Conservation (phyloP, 2,329 filamentous ascomycete species). For the Neonectria coccinea region DNA sequence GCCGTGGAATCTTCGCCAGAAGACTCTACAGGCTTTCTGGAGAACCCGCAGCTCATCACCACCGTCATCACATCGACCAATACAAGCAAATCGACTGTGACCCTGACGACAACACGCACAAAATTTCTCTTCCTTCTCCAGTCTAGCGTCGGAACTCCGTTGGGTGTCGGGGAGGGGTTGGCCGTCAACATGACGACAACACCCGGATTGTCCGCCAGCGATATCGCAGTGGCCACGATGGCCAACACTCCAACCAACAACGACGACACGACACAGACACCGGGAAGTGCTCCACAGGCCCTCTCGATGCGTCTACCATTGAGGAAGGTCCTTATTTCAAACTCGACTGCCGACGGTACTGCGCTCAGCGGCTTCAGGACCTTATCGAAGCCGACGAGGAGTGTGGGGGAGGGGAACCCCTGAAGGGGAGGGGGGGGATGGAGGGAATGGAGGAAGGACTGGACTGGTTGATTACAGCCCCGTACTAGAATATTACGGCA, state of each 20-base stretch:
- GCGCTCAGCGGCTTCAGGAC: constrained; percentile 43
- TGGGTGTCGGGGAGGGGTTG: background rate
- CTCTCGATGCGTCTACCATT: constrained; percentile 5
- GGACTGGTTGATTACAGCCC: constrained; percentile 9
- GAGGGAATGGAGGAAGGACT: constrained; percentile 10
- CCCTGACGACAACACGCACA: constrained; percentile 29
- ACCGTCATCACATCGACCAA: constrained; percentile 38
- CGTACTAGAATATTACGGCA: constrained; percentile 17
- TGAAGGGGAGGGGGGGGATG: constrained; percentile 2
- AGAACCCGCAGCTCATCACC: constrained; percentile 26
- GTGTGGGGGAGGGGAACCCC: constrained; percentile 29
- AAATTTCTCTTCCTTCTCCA: constrained; percentile 29
- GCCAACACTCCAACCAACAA: constrained; percentile 10
- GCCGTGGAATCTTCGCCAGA: background rate
- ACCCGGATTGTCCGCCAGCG: background rate
- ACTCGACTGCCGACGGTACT: constrained; percentile 20
- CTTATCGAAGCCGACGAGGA: constrained; percentile 37
- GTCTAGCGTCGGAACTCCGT: constrained; percentile 2
- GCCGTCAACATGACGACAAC: constrained; percentile 6
- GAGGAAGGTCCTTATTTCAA: constrained; percentile 11
- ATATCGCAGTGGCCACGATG: background rate
- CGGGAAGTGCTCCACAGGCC: constrained; percentile 19
- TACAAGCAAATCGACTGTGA: constrained; percentile 38
- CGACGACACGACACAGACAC: constrained; percentile 18
- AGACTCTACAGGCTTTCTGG: background rate